These are phyloP conservation scores for Curvularia lunata DNA, from an alignment of 2,329 filamentous ascomycete genomes.

Conservation along the genomic window DNA sequence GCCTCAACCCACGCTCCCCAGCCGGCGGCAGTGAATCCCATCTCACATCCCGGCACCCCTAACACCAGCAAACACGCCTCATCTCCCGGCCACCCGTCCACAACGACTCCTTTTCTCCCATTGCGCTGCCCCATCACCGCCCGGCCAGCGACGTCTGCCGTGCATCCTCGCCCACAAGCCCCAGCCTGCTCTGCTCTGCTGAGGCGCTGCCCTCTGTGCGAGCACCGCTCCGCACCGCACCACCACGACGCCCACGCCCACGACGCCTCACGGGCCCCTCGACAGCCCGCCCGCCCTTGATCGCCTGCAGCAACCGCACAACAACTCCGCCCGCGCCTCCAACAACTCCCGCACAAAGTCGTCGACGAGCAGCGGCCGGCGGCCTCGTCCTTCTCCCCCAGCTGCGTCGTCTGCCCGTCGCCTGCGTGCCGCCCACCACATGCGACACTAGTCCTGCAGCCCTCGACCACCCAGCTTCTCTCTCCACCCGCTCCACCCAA, in stretches of 20 bases:
- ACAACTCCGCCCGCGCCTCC: no score
- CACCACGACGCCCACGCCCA: conserved; percentile 13
- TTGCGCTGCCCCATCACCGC: conserved; percentile 8
- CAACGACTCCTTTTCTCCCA: conserved; percentile 23
- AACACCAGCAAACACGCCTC: conserved; percentile 43
- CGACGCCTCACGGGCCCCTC: conserved; percentile 22
- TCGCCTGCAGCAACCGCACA: not conserved
- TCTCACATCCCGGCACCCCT: conserved; percentile 37
- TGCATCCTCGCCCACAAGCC: conserved; percentile 15
- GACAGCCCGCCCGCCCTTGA: not conserved
- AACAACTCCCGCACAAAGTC: not conserved
- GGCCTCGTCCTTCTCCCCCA: conserved; percentile 6
- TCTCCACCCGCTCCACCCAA: conserved; percentile 20
- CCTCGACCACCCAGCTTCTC: conserved; percentile 16
- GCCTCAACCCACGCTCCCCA: conserved; percentile 23
- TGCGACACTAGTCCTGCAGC: conserved; percentile 17
- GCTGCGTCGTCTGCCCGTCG: conserved; percentile 11
- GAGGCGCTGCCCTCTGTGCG: conserved; percentile 6
- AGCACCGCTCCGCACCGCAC: not conserved
- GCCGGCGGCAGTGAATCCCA: conserved; percentile 17
- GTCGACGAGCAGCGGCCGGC: conserved; percentile 2
- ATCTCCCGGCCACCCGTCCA: conserved; percentile 25
- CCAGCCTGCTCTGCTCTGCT: no score
- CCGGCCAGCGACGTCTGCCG: conserved; percentile 11
- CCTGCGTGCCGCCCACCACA: not conserved